Evolutionary conservation across 225 moss, liverwort and hornwort species (phyloP).

Genomic region (Anthoceros angustus): DNA sequence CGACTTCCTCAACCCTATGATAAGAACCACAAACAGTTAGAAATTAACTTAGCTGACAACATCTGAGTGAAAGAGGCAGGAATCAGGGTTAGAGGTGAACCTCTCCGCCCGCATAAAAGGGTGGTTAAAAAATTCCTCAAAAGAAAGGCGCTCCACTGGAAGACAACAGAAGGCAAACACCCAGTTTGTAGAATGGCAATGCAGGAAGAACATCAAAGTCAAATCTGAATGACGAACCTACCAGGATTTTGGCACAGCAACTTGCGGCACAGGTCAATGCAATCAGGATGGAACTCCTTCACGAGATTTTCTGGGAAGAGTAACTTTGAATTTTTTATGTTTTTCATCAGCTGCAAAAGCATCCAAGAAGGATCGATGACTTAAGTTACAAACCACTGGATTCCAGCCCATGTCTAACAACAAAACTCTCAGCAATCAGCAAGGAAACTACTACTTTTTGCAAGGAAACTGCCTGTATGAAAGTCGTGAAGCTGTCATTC

Average conservation of each 20-base stretch:
- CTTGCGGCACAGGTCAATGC: slow-evolving; percentile 90
- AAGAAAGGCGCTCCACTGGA: slow-evolving; percentile 87
- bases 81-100: slow-evolving; percentile 14
- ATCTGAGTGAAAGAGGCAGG: not conserved
- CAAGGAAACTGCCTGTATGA: too few species aligned
- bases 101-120: slow-evolving; percentile 74
- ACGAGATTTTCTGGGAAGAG: slow-evolving; percentile 63
- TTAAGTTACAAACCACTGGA: too few species aligned
- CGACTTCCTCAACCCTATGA: too few species aligned
- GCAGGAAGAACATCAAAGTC: not conserved
- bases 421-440: too few species aligned
- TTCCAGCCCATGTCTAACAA: too few species aligned
- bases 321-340: slow-evolving; percentile 65
- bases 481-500: not conserved
- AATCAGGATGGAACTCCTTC: slow-evolving; percentile 75
- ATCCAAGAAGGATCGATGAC: not conserved
- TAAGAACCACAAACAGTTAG: not conserved
- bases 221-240: slow-evolving; percentile 8
- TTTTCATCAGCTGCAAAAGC: slow-evolving; percentile 58
- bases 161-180: slow-evolving; percentile 8
- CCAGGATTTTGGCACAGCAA: slow-evolving; percentile 81
- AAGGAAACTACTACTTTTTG: too few species aligned
- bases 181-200: slow-evolving; percentile 3
- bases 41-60: not conserved
- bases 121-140: slow-evolving; percentile 97